Percentiles rank a stretch among this genome's conserved stretches.
Evolutionary conservation across 2,329 filamentous ascomycete genomes (phyloP).

Genomic region (Daldinia sp.): DNA sequence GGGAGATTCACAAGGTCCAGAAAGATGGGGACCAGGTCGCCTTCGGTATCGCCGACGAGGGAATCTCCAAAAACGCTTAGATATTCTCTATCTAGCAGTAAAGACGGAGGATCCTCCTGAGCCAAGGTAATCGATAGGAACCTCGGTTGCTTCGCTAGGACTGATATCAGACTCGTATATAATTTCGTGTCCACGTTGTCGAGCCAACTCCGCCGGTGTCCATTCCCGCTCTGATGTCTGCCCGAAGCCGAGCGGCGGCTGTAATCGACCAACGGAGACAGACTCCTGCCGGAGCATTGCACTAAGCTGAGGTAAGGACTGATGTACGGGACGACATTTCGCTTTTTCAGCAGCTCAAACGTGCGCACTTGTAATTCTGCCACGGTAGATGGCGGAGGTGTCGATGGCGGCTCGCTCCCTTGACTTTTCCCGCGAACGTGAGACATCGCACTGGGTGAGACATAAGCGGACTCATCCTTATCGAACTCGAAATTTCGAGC

Average conservation of each 20-base stretch:
- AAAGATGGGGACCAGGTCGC: constrained; percentile 84
- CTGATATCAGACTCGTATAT: constrained; percentile 72
- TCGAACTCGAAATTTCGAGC: constrained; percentile 87
- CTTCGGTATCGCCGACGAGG: constrained; percentile 79
- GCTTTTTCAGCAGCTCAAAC: constrained; percentile 83
- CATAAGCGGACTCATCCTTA: constrained; percentile 75
- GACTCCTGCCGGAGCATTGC: constrained; percentile 79
- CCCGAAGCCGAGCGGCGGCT: constrained; percentile 51
- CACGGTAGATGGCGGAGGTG: constrained; percentile 81
- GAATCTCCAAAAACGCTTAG: constrained; percentile 76
- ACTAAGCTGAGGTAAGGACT: constrained; percentile 77
- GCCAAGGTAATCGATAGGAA: constrained; percentile 82
- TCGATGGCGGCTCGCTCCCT: constrained; percentile 66
- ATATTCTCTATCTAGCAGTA: constrained; percentile 77
- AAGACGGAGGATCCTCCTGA: constrained; percentile 77
- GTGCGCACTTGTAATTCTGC: constrained; percentile 85
- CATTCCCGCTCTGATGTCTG: constrained; percentile 55
- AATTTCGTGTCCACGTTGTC: constrained; percentile 72
- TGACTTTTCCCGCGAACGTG: constrained; percentile 53
- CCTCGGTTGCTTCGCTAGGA: constrained; percentile 70
- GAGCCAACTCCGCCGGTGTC: constrained; percentile 62
- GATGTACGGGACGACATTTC: constrained; percentile 79
- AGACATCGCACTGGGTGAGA: constrained; percentile 62
- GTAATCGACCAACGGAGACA: constrained; percentile 57
- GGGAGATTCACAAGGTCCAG: constrained; percentile 85